phyloP scores from a whole-genome alignment of 1,284 basidiomycete species.

The Cutaneotrichosporon spelunceum region DNA sequence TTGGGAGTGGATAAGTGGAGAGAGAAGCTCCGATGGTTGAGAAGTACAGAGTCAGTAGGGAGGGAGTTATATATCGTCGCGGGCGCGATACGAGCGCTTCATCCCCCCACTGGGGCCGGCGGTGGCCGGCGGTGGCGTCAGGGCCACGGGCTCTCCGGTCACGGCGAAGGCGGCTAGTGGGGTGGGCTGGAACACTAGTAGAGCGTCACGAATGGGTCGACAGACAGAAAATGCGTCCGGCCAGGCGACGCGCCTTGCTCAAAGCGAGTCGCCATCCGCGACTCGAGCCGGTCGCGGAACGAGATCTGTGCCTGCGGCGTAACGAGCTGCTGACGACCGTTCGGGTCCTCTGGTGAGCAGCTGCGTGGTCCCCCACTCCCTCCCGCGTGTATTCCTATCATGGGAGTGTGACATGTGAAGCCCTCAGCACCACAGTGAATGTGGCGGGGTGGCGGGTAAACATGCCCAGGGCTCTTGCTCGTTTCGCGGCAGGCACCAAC shows the following conservation, averaged over 20 bases:
- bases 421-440: neutral
- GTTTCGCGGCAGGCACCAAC: neutral
- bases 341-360: neutral
- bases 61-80: neutral
- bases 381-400: neutral
- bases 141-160: neutral
- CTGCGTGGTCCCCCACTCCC: neutral
- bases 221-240: neutral
- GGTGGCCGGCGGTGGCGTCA: neutral
- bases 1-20: neutral
- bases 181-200: neutral
- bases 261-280: neutral
- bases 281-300: neutral
- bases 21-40: neutral
- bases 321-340: neutral
- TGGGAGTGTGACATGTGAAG: neutral
- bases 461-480: neutral
- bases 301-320: neutral
- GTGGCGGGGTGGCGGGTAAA: neutral
- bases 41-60: neutral
- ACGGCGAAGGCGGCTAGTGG: constrained; percentile 9
- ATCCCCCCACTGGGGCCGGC: neutral
- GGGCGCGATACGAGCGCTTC: neutral
- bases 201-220: neutral
- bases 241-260: constrained; percentile 6